Base-by-base conservation (phyloP, 78 protist species). In the Diacronema lutheri region DNA sequence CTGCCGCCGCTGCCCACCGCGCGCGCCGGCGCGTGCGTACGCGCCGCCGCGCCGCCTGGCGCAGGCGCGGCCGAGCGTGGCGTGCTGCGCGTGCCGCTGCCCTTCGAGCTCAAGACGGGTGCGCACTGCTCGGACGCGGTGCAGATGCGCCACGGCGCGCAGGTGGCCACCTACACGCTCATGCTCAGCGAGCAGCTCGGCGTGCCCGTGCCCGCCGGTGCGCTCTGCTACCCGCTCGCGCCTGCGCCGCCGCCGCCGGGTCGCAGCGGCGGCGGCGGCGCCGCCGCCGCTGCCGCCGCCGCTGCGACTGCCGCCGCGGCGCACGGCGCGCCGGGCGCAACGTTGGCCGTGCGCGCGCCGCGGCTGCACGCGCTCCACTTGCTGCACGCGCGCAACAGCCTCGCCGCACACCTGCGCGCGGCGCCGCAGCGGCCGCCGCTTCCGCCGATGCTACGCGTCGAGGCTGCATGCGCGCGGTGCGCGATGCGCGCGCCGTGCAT, bases 41-140 rank as follows among this genome's bases (percentile, higher is more conserved):
- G 50, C 50, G 50, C 16, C 50, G 50, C 50, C 16, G 50, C 16
- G 50, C 50, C 3, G 16, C 16, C 50, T 3, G 16, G 50, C 50
- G 50, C 50, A 33, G 33, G 35, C 11, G 20, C 58, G n/a, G 58
- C 4, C 21, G 79, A 35, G 79, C 4, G 58, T 5, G 16, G 7
- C 23, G 31, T 4, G 58, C 33, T 3, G 16, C 26, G 55, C 19
- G 26, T 41, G 46, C 35, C 58, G 31, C 33, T 71, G 35, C 79
- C 79, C 13, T 21, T 71, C 79, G 79, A 71, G 79, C 79, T 71
- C 58, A 71, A 71, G 79, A 71, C 79, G 4, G 79, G 79, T 37
- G 58, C 35, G 37, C 23, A 21, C 4, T 1, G 19, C 37, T 23
- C 1, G 16, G 25, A 25, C 38, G 12, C 21, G 25, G 35, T 0